Base-by-base conservation (phyloP, 2,329 filamentous ascomycete genomes). In the Talaromyces rugulosus region DNA sequence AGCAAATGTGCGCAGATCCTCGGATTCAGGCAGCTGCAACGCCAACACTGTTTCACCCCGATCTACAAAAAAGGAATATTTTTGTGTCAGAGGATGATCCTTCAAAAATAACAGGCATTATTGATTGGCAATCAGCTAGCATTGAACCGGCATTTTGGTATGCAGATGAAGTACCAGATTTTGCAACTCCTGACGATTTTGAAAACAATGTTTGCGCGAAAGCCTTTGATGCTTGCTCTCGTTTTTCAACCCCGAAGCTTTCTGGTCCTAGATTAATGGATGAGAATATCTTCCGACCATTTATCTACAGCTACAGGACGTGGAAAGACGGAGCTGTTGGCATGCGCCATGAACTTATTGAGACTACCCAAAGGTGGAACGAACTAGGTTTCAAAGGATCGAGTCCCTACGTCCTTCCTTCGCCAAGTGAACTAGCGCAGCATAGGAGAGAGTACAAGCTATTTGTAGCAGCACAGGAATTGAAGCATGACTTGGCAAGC, bases 21-120 rank as follows among this genome's bases (percentile, higher is more conserved):
- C 56, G 57, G 4, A 70, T 78, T 18, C 61, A 67, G 56, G 55
- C 71, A 34, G 66, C 68, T 54, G 66, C 72, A 63, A 62, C 42
- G 31, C 74, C 73, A 36, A 68, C 71, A 4, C 63, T 80, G 2
- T 73, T 77, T 58, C 76, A 80, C 60, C 72, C 74, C 14, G 76
- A 80, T 66, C 62, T 79, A 44, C 71, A 79, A 64, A 75, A 73
- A 68, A 68, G 74, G 62, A 80, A 80, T 64, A 76, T 80, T 28
- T 80, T 78, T 62, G 72, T 80, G 54, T 76, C 73, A 6, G 69
- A 74, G 55, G 70, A 75, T 8, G 69, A 79, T 58, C 74, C 77
- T 14, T 71, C 71, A 30, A 59, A 69, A 23, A 67, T 80, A 5
- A 73, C 75, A 5, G 71, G 68, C 12, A 74, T 80, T 16, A 77